Conservation (phyloP, 331 rosid genomes). For the Acacia concinna region DNA sequence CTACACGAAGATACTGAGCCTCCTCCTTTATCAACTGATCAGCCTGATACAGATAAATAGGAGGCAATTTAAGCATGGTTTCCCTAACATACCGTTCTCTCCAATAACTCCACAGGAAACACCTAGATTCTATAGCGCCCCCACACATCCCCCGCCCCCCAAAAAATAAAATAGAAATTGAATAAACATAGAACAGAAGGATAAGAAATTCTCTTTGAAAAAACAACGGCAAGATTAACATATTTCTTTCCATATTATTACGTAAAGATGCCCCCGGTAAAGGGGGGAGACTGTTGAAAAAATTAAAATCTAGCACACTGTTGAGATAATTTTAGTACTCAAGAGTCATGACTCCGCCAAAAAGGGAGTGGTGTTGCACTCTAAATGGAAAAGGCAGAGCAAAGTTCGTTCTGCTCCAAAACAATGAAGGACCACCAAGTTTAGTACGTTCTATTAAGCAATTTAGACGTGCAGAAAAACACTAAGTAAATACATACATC, state of each 20-base stretch:
- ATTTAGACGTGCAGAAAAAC: slow-evolving; percentile 15
- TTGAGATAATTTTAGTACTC: background rate
- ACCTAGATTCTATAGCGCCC: background rate
- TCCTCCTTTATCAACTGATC: slow-evolving; percentile 72
- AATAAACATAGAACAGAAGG: slow-evolving; percentile 32
- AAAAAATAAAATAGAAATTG: background rate
- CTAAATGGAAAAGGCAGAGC: slow-evolving; percentile 1
- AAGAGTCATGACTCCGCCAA: background rate
- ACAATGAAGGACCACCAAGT: slow-evolving; percentile 21
- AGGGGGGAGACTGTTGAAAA: background rate
- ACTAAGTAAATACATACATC: slow-evolving; percentile 47
- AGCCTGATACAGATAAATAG: slow-evolving; percentile 53
- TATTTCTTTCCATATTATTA: background rate
- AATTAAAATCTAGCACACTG: background rate
- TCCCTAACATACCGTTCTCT: slow-evolving; percentile 1
- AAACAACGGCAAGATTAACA: background rate
- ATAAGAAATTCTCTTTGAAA: background rate
- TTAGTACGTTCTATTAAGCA: background rate
- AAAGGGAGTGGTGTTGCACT: background rate
- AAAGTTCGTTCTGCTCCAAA: slow-evolving; percentile 14
- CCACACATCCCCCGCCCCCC: slow-evolving; percentile 33
- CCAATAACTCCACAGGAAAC: slow-evolving; percentile 3
- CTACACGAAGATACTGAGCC: slow-evolving; percentile 62
- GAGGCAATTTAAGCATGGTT: slow-evolving; percentile 9
- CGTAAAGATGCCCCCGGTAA: background rate